A percentile compares a stretch with the other conserved stretches of the same genome.
Conservation (phyloP, 2,329 filamentous ascomycete genomes). For the Alternaria gansuensis region DNA sequence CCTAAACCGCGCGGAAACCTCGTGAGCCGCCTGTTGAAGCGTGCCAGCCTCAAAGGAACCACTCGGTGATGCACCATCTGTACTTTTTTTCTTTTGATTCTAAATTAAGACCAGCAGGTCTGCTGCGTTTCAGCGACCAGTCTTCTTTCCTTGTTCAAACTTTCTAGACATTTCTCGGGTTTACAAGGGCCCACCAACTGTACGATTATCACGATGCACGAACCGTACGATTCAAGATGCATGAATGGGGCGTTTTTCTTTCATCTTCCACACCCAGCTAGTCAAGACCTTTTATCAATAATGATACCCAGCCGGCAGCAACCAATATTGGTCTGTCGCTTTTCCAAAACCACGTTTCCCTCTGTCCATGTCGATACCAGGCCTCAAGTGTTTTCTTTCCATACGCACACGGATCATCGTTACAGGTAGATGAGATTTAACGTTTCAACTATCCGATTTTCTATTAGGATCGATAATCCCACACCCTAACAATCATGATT, state of each 20-base stretch:
- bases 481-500: constrained; percentile 11
- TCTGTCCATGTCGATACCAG: background rate
- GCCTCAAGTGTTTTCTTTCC: background rate
- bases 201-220: constrained; percentile 21
- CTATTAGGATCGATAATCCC: background rate
- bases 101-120: constrained; percentile 11
- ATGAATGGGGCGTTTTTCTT: constrained; percentile 39
- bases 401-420: background rate
- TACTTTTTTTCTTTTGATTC: constrained; percentile 2
- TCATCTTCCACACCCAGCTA: constrained; percentile 16
- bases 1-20: constrained; percentile 47
- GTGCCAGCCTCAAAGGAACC: constrained; percentile 45
- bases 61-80: constrained; percentile 19
- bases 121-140: constrained; percentile 20
- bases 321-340: constrained; percentile 6
- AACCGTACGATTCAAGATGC: constrained; percentile 22
- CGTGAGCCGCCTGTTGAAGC: constrained; percentile 50
- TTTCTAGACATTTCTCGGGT: constrained; percentile 4
- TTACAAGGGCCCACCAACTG: constrained; percentile 7
- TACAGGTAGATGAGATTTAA: background rate
- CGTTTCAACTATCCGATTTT: constrained; percentile 4
- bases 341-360: background rate
- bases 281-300: constrained; percentile 18
- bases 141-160: constrained; percentile 10
- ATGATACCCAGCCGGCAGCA: constrained; percentile 22